Percentiles rank a stretch among this genome's conserved stretches.
phyloP scores from a whole-genome alignment of 176 grass and related monocot genomes.

The Triticum timopheevii region DNA sequence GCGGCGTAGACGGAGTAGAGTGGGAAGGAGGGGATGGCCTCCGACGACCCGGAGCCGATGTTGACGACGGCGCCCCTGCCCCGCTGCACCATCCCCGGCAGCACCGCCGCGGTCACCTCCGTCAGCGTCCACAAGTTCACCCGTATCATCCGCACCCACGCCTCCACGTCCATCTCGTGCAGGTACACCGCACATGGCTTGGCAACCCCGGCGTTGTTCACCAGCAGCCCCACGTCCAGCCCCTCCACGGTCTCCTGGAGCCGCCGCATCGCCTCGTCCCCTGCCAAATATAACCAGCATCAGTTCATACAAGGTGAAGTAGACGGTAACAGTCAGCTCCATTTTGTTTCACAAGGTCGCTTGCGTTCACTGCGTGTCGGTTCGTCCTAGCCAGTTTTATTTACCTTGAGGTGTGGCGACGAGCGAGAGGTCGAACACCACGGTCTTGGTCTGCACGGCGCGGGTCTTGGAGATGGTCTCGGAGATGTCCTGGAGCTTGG shows the following conservation, averaged over 20 bases:
- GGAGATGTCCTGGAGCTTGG: constrained; percentile 45
- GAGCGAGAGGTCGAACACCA: constrained; percentile 42
- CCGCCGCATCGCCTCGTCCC: not conserved
- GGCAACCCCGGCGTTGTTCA: constrained; percentile 57
- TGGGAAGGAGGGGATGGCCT: constrained; percentile 45
- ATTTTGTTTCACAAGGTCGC: not conserved
- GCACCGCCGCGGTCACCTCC: constrained; percentile 42
- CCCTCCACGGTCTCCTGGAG: constrained; percentile 18
- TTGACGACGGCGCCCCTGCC: constrained; percentile 53
- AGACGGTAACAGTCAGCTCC: not conserved
- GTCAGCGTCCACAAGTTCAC: constrained; percentile 50
- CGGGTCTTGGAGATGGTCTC: not conserved
- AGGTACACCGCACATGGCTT: constrained; percentile 40
- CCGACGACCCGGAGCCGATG: constrained; percentile 46
- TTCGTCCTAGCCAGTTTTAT: not conserved
- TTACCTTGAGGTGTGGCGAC: constrained; percentile 1
- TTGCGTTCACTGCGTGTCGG: not conserved
- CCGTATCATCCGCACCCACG: constrained; percentile 26
- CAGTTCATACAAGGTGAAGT: no score
- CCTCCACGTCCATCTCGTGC: constrained; percentile 52
- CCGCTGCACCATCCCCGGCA: constrained; percentile 41
- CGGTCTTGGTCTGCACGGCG: constrained; percentile 15
- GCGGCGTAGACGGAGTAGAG: constrained; percentile 52
- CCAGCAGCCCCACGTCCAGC: constrained; percentile 55
- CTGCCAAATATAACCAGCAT: not conserved